A percentile compares a stretch with the other conserved stretches of the same genome.
These are phyloP conservation scores for Cordyceps militaris DNA, from an alignment of 2,329 filamentous ascomycete species.

Conservation along the genomic window DNA sequence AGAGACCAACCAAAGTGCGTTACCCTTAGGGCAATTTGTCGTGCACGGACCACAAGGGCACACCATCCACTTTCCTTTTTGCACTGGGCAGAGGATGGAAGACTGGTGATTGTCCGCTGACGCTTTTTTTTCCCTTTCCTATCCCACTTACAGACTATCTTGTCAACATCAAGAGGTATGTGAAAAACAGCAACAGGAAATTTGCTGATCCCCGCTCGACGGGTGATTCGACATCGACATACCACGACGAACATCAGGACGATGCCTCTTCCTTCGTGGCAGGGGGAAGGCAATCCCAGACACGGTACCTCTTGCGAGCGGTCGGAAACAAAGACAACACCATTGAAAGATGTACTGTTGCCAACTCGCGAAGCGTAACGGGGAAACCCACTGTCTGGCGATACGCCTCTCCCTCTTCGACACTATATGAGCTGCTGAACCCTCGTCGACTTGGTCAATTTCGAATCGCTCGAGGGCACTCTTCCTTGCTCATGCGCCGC, in stretches of 20 bases:
- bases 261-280: constrained; percentile 45
- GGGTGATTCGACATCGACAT: constrained; percentile 24
- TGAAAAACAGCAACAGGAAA: constrained; percentile 25
- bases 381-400: constrained; percentile 26
- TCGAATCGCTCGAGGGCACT: constrained; percentile 52
- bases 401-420: constrained; percentile 60
- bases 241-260: constrained; percentile 24
- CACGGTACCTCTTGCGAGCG: constrained; percentile 15
- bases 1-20: not conserved
- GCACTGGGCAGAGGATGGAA: not conserved
- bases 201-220: constrained; percentile 17
- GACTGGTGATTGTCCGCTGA: not conserved
- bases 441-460: constrained; percentile 40
- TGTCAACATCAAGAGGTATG: constrained; percentile 35
- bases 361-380: not conserved
- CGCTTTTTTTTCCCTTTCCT: constrained; percentile 9
- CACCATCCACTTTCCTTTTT: constrained; percentile 22
- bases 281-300: constrained; percentile 53
- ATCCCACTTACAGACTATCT: constrained; percentile 10
- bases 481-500: constrained; percentile 55
- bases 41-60: constrained; percentile 37
- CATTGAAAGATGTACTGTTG: constrained; percentile 9
- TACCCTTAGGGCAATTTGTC: constrained; percentile 37
- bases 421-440: constrained; percentile 57
- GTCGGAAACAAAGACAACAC: not conserved